phyloP scores from a whole-genome alignment of 495 filamentous ascomycete species.

The Podospora bellae-mahoneyi region DNA sequence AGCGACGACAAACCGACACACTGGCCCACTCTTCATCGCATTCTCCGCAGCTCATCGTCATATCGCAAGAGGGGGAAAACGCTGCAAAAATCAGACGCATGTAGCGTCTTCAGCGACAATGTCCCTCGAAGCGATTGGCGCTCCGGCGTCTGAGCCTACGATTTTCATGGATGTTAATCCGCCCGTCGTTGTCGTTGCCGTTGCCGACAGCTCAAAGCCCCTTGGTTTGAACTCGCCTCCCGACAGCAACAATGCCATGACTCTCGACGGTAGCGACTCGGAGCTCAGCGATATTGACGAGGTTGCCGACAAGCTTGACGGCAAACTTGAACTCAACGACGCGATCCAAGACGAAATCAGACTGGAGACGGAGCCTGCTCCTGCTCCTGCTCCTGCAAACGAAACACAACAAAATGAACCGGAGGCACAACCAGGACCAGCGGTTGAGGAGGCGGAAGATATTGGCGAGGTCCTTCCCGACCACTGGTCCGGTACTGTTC shows the following conservation, averaged over 20 bases:
- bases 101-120: constrained; percentile 36
- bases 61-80: constrained; percentile 4
- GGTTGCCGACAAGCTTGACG: constrained; percentile 34
- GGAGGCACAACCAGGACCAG: constrained; percentile 25
- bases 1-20: constrained; percentile 5
- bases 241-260: constrained; percentile 50
- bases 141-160: constrained; percentile 32
- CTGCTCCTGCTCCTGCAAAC: constrained; percentile 6
- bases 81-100: constrained; percentile 32
- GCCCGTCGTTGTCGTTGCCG: constrained; percentile 8
- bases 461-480: constrained; percentile 74
- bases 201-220: constrained; percentile 28
- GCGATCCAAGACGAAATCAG: constrained; percentile 11
- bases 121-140: constrained; percentile 42
- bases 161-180: constrained; percentile 25
- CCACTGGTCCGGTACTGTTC: constrained; percentile 86
- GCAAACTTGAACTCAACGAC: constrained; percentile 29
- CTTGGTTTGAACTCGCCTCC: constrained; percentile 49
- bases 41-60: constrained; percentile 11
- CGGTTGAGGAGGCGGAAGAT: constrained; percentile 58
- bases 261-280: constrained; percentile 51
- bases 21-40: constrained; percentile 12
- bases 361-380: constrained; percentile 13
- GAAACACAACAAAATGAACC: constrained; percentile 8
- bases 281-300: constrained; percentile 56